Percentiles rank a stretch among this genome's conserved stretches.
phyloP scores from a whole-genome alignment of 176 grass and related monocot species.

The Eragrostis nindensis region DNA sequence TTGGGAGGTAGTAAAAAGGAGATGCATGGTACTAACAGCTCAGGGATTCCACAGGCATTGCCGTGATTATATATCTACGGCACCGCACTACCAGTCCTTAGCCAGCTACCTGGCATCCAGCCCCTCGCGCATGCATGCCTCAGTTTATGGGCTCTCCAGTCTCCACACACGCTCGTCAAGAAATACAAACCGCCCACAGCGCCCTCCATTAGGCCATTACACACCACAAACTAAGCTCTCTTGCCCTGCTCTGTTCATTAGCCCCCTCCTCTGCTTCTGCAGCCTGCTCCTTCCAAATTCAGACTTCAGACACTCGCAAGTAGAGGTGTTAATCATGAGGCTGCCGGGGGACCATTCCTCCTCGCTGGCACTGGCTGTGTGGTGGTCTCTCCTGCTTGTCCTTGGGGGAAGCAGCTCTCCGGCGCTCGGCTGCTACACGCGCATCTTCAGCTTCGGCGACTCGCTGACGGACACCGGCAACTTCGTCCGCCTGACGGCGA shows the following conservation, averaged over 20 bases:
- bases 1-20: slow-evolving; percentile 2
- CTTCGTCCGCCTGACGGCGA: slow-evolving; percentile 42
- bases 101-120: slow-evolving; percentile 30
- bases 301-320: not conserved
- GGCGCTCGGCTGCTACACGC: slow-evolving; percentile 57
- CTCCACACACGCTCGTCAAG: slow-evolving; percentile 11
- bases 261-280: slow-evolving; percentile 13
- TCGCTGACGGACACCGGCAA: slow-evolving; percentile 89
- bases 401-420: not conserved
- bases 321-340: slow-evolving; percentile 1
- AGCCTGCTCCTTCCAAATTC: not conserved
- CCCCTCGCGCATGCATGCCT: not conserved
- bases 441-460: slow-evolving; percentile 91
- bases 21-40: not conserved
- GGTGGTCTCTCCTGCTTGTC: slow-evolving; percentile 20
- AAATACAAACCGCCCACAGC: slow-evolving; percentile 18
- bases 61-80: slow-evolving; percentile 20
- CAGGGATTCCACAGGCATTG: slow-evolving; percentile 10
- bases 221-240: not conserved
- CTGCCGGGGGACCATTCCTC: not conserved
- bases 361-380: slow-evolving; percentile 26
- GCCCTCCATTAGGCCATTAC: not conserved
- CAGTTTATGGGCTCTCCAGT: slow-evolving; percentile 30
- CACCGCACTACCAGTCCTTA: slow-evolving; percentile 14
- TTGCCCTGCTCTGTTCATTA: not conserved